Percentiles rank a stretch among this genome's conserved stretches.
Evolutionary conservation across 2,329 filamentous ascomycete genomes (phyloP).

Genomic region (Sporothrix pallida): DNA sequence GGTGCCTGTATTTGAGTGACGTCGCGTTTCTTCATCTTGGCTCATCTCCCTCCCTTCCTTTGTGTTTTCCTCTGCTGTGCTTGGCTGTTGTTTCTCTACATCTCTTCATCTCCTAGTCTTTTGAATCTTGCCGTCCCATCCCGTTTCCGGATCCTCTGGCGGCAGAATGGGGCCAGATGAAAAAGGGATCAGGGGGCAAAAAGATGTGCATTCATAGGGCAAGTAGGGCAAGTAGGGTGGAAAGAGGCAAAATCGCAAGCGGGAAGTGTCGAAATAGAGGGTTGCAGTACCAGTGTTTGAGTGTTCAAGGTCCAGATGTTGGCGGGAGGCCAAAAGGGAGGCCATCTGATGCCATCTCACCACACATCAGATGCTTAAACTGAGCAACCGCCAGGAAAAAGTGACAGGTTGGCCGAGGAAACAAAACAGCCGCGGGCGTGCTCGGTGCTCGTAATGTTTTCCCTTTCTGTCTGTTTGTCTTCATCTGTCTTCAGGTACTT

Average conservation of each 20-base stretch:
- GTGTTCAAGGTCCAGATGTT: background rate
- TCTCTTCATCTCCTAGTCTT: background rate
- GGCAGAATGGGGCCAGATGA: background rate
- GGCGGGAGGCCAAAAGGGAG: conserved; percentile 2
- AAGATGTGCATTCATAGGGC: background rate
- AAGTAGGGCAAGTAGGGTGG: background rate
- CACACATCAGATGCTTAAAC: background rate
- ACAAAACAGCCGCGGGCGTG: background rate
- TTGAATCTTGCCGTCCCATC: background rate
- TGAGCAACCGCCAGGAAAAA: background rate
- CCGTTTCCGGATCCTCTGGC: background rate
- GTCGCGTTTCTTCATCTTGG: conserved; percentile 21
- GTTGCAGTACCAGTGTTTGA: background rate
- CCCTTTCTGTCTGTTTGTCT: background rate
- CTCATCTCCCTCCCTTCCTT: background rate
- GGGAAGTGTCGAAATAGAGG: background rate
- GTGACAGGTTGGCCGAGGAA: conserved; percentile 7
- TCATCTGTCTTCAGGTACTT: background rate
- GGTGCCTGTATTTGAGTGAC: background rate
- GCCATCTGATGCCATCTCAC: conserved; percentile 11
- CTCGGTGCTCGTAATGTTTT: background rate
- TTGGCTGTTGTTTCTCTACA: background rate
- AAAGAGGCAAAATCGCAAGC: background rate
- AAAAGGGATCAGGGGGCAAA: background rate
- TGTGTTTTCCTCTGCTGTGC: background rate